phyloP scores from a whole-genome alignment of 306 rosid genomes.

The Prunus padus region DNA sequence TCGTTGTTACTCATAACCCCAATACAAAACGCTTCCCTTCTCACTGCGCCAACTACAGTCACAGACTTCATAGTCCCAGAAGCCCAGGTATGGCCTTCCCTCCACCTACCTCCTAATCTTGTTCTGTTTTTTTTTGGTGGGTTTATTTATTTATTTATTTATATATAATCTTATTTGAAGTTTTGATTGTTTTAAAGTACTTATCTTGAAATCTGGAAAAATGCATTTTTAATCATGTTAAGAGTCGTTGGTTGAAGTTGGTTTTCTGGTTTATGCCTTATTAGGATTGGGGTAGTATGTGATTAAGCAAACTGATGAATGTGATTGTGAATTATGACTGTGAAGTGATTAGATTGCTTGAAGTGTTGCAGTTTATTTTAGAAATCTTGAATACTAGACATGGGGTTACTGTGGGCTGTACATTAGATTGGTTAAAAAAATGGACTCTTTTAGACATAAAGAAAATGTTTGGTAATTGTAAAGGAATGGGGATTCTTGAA shows the following conservation, averaged over 20 bases:
- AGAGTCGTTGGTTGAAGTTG: constrained; percentile 10
- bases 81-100: constrained; percentile 16
- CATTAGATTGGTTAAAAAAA: not conserved
- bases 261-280: not conserved
- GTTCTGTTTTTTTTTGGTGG: not conserved
- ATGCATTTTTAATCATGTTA: not conserved
- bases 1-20: not conserved
- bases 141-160: not conserved
- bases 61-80: not conserved
- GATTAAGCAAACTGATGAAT: not conserved
- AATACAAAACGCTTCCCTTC: not conserved
- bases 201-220: not conserved
- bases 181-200: constrained; percentile 1
- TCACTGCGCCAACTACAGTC: not conserved
- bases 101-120: not conserved
- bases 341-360: too few relatives aligned
- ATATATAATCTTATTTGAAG: not conserved
- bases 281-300: not conserved
- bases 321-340: not conserved
- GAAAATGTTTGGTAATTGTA: not conserved
- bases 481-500: constrained; percentile 10
- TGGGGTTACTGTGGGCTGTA: too few relatives aligned
- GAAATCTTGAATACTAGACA: too few relatives aligned
- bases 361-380: too few relatives aligned
- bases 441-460: not conserved